Conservation (phyloP, 2,329 filamentous ascomycete species). For the Diplodia mutila region DNA sequence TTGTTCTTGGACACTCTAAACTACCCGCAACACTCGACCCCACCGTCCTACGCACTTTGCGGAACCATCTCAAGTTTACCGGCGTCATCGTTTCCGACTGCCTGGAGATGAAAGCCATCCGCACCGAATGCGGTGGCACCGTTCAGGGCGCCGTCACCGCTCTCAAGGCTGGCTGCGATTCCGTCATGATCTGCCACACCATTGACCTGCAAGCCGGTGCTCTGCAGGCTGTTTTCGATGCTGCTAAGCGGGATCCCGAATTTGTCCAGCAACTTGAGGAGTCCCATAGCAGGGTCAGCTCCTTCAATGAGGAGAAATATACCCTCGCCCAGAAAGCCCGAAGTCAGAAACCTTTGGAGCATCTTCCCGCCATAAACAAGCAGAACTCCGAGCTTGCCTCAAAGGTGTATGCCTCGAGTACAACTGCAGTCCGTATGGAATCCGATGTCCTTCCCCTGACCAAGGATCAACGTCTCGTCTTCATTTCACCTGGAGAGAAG, state of each 20-base stretch:
- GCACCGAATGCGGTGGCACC: conserved; percentile 22
- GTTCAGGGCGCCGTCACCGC: conserved; percentile 19
- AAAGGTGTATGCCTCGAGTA: neutral
- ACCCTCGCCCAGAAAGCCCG: neutral
- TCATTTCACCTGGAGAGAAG: conserved; percentile 5
- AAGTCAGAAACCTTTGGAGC: neutral
- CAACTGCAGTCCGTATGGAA: neutral
- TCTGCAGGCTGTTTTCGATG: conserved; percentile 9
- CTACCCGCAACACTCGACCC: conserved; percentile 17
- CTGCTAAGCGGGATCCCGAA: neutral
- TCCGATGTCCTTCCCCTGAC: neutral
- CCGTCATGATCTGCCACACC: conserved; percentile 26
- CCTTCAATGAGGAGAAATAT: neutral
- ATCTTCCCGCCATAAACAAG: neutral
- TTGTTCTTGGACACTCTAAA: conserved; percentile 4
- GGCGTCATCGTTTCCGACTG: conserved; percentile 22
- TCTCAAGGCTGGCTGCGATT: conserved; percentile 10
- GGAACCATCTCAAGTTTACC: neutral
- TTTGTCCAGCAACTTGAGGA: neutral
- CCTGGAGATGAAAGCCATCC: conserved; percentile 25
- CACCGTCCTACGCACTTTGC: neutral
- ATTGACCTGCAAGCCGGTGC: conserved; percentile 10
- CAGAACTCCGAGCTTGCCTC: neutral
- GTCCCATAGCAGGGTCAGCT: neutral
- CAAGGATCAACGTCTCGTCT: neutral